Percentiles rank a stretch among this genome's conserved stretches.
Conservation (phyloP, 2,329 filamentous ascomycete species). For the Aaosphaeria pasadenensis region DNA sequence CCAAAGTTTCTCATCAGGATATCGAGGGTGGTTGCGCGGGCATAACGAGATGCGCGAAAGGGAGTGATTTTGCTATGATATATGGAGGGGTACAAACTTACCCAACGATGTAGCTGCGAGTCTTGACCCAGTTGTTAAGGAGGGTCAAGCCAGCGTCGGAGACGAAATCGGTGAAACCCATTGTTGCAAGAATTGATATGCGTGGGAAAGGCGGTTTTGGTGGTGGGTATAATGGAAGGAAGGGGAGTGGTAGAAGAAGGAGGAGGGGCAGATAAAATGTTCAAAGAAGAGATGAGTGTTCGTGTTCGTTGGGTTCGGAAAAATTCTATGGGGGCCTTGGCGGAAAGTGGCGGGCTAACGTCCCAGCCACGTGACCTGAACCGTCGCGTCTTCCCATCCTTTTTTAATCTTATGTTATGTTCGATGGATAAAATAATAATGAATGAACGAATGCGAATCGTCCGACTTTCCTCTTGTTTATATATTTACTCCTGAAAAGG, state of each 20-base stretch:
- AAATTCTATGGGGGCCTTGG: neutral
- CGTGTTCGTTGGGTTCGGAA: neutral
- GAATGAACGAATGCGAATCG: too few species aligned
- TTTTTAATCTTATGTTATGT: too few species aligned
- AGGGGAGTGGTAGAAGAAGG: too few species aligned
- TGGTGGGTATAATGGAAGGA: too few species aligned
- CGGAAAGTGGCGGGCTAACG: neutral
- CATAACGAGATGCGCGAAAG: constrained; percentile 4
- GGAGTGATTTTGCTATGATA: constrained; percentile 9
- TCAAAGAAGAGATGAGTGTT: neutral
- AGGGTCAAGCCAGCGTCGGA: constrained; percentile 65
- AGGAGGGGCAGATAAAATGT: neutral
- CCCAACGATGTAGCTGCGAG: constrained; percentile 80
- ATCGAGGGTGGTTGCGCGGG: constrained; percentile 17
- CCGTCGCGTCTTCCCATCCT: too few species aligned
- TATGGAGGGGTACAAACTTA: constrained; percentile 53
- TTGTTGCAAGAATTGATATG: constrained; percentile 37
- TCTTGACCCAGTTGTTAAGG: constrained; percentile 70
- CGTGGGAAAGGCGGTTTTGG: too few species aligned
- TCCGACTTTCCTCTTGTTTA: too few species aligned
- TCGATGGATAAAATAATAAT: too few species aligned
- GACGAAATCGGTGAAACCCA: constrained; percentile 69
- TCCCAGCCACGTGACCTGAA: too few species aligned
- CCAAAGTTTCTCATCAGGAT: constrained; percentile 83
- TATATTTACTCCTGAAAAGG: too few species aligned